Evolutionary conservation across 2,329 filamentous ascomycete species (phyloP), one percentile per base, ranked within the genome.

Genomic region (Botrytis cinerea): DNA sequence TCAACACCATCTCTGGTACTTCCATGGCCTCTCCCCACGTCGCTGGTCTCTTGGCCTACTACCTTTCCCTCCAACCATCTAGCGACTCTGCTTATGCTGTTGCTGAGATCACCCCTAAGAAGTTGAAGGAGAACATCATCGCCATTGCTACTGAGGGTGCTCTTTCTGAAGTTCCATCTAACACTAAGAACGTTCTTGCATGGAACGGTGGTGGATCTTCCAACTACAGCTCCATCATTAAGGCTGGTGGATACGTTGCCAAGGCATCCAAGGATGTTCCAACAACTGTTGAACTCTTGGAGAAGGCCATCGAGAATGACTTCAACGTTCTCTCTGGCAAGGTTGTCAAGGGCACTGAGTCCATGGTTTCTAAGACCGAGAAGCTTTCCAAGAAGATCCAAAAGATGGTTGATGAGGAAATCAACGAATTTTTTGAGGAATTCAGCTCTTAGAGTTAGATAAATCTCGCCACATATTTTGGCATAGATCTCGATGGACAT

Each of bases 21-120:
- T 99, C 96, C 72, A 99, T 99, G 96, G 96, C 96, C 76, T 98
- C 96, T 76, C 96, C 96, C 79, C 96, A 99, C 85, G 92, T 99
- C 82, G 92, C 91, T 82, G 96, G 96, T 89, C 94, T 99, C 77
- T 87, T 98, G 80, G 96, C 96, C 86, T 99, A 99, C 89, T 93
- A 97, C 85, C 91, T 99, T 75, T 99, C 96, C 77, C 94, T 99
- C 73, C 95, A 98, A 86, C 96, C 96, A 67, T 86, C 92, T 77
- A 88, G 89, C 80, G 93, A 97, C 85, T 99, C 97, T 60, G 94
- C 93, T 82, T 99, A 94, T 82, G 92, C 95, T 76, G 91, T 98
- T 80, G 93, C 92, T 75, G 87, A 92, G 77, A 94, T 99, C 84
- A 96, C 94, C 69, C 96, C 96, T 75, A 93, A 93, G 87, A 91